Base-by-base conservation (phyloP, 129 eudicot genomes). In the Pittosporum tobira region DNA sequence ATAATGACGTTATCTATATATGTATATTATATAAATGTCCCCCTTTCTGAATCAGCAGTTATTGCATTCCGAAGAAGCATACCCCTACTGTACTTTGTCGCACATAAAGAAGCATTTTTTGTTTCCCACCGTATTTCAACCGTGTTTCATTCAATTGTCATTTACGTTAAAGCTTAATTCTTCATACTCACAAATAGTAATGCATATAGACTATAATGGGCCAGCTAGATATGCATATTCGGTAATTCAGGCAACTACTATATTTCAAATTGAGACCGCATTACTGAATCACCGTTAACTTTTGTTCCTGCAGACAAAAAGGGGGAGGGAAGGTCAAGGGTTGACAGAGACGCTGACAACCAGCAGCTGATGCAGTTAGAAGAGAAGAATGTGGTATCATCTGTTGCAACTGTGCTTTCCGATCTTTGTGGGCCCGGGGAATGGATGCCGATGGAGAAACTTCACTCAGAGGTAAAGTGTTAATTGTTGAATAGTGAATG, bases 381-480 rank as follows among this genome's bases (percentile, higher is more conserved):
- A 71, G 98, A 90, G 71, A 90, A 86, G 77, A 90, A 83, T 31
- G 94, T 90, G 15, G 88, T 90, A 57, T 80, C 95, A 44, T 90
- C 94, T 69, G 98, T 90, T 36, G 98, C 95, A 10, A 90, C 88
- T 47, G 94, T 83, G 59, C 79, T 90, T 14, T 90, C 95, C 51
- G 98, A 90, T 68, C 77, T 86, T 44, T 90, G 98, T 57, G 89
- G 95, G 59, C 98, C 98, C 44, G 95, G 98, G 49, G 95, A 90
- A 48, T 90, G 95, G 95, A 90, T 90, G 98, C 79, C 98, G 1
- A 75, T 90, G 95, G 98, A 90, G 81, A 90, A 80, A 72, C 98
- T 90, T 77, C 95, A 90, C 52, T 15, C 95, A 2, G 85, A 83
- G 98, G 98, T 86, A 65, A n/a, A 59, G 44, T 42, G 50, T 55